Evolutionary conservation across 352 stramenopile species (phyloP), one percentile per base, ranked within the genome.

Genomic region (Phytophthora rubi): DNA sequence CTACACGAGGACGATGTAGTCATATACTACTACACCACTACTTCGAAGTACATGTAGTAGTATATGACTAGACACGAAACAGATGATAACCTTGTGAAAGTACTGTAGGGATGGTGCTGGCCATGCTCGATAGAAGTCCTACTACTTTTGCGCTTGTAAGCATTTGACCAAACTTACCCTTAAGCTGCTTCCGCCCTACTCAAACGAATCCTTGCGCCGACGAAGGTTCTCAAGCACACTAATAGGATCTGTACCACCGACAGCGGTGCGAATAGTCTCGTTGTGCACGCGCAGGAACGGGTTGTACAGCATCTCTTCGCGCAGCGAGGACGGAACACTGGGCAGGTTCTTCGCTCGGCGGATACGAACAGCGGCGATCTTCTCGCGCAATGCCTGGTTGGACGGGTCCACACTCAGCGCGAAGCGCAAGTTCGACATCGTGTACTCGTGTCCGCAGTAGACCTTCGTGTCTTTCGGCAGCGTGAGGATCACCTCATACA

Each of bases 361-460:
- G 55, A 93, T 88, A 65, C 85, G 90, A 58, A 95, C 86, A 15
- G 85, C 69, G 33, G 89, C 86, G 51, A 97, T 90, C 75, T 98
- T 97, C 54, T 97, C 86, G 9, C 77, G 82, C 67, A 98, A 70
- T 21, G 83, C 84, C 2, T 77, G 77, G 81, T 98, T 98, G 13
- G 90, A 92, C 23, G 95, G 95, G 68, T 98, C 95, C 8, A 98
- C 88, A 62, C 84, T 98, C 47, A 98, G 70, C 4, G 97, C 97
- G 62, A 98, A 99, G 30, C 88, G 90, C 21, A 97, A 79, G 79
- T 99, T 99, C 47, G 85, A 85, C 82, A 95, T 81, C 1, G 95
- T 98, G 68, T 99, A 98, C 82, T 97, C 91, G 68, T 97, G 91
- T 16, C 91, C 90, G 62, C 89, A 97, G 73, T 97, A 97, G 15